Percentiles rank a stretch among this genome's conserved stretches.
phyloP scores from a whole-genome alignment of 83 land plant genomes.

The Picea abies region DNA sequence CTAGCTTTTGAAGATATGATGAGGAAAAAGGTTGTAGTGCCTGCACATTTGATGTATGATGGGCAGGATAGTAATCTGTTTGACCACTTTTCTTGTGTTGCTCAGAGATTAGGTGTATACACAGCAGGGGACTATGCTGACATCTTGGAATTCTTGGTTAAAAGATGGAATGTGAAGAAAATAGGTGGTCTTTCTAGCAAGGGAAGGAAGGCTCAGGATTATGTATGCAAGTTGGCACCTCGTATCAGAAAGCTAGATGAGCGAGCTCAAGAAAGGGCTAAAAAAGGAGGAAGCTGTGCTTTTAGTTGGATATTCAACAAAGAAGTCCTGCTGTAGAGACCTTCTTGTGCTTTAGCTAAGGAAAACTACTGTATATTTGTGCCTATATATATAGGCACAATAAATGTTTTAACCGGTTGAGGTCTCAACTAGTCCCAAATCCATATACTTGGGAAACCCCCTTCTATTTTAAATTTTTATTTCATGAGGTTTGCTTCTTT shows the following conservation, averaged over 20 bases:
- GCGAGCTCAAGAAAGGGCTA: conserved; percentile 38
- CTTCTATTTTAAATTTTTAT: no score
- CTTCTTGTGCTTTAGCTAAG: no score
- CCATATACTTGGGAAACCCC: no score
- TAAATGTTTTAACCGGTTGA: no score
- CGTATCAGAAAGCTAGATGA: conserved; percentile 45
- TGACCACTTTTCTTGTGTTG: conserved; percentile 47
- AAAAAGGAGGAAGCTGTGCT: conserved; percentile 22
- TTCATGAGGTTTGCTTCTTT: no score
- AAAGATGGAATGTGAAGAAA: conserved; percentile 47
- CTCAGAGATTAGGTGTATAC: conserved; percentile 50
- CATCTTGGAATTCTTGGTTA: conserved; percentile 49
- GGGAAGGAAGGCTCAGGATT: conserved; percentile 49
- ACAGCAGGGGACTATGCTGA: conserved; percentile 55
- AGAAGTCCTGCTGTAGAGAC: conserved; percentile 26
- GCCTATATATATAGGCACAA: no score
- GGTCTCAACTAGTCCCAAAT: no score
- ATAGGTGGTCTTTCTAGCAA: conserved; percentile 40
- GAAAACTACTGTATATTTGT: no score
- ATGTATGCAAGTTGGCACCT: conserved; percentile 33
- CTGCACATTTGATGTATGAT: conserved; percentile 56
- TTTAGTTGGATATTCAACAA: conserved; percentile 50
- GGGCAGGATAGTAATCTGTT: conserved; percentile 40
- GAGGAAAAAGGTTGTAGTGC: conserved; percentile 53
- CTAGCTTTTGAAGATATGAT: conserved; percentile 53